Conservation (phyloP, 768 basidiomycete species). For the Cantharellus anzutake region DNA sequence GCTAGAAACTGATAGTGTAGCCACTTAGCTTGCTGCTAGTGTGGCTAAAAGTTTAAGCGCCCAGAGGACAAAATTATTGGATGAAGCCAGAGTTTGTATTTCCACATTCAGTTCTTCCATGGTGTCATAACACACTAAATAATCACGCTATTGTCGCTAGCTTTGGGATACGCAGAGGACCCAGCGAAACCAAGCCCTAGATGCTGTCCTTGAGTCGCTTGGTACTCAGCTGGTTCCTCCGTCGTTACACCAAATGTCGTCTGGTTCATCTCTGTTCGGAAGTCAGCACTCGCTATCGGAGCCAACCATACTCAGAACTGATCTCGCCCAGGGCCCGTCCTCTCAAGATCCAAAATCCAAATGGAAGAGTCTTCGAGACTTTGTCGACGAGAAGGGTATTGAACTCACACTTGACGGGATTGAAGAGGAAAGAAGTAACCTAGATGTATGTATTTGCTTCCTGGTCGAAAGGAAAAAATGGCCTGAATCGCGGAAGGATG, state of each 20-base stretch:
- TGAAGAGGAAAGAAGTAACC: conserved; percentile 42
- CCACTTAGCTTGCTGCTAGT: conserved; percentile 39
- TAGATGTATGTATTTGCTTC: conserved; percentile 35
- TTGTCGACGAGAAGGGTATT: conserved; percentile 66
- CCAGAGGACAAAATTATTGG: conserved; percentile 40
- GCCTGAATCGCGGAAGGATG: conserved; percentile 25
- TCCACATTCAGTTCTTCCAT: background rate
- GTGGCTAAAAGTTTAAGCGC: conserved; percentile 60
- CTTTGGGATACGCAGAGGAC: conserved; percentile 52
- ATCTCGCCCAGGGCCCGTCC: background rate
- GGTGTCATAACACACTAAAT: background rate
- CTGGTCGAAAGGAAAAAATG: background rate
- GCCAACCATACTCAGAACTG: background rate
- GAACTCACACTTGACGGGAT: conserved; percentile 58
- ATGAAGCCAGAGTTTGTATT: conserved; percentile 37
- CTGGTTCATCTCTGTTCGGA: conserved; percentile 62
- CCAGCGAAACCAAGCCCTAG: conserved; percentile 42
- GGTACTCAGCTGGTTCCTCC: conserved; percentile 57
- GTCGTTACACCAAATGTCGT: conserved; percentile 46
- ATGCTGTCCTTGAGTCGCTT: conserved; percentile 50
- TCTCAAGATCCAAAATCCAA: conserved; percentile 13
- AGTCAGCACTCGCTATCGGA: conserved; percentile 31
- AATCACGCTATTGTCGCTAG: conserved; percentile 18
- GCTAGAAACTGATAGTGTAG: background rate
- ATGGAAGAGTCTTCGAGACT: conserved; percentile 75